Conservation (phyloP, 2,329 filamentous ascomycete genomes). For the Colletotrichum simmondsii region DNA sequence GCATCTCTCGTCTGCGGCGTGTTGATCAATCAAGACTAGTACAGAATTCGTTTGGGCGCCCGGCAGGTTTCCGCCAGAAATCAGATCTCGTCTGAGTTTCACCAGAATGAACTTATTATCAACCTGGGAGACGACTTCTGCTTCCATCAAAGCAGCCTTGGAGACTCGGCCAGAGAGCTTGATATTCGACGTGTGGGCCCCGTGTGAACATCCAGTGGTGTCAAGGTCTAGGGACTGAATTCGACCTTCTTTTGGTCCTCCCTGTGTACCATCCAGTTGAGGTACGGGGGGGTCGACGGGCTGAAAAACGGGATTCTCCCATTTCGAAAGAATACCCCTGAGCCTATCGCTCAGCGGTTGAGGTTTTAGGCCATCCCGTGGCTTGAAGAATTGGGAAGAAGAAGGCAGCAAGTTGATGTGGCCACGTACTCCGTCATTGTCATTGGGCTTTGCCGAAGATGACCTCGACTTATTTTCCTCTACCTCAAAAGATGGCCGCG, state of each 20-base stretch:
- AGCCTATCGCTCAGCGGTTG: conserved; percentile 63
- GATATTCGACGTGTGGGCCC: conserved; percentile 2
- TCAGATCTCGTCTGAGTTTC: conserved; percentile 54
- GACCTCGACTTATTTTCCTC: neutral
- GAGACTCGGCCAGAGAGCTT: conserved; percentile 63
- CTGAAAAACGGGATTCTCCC: conserved; percentile 84
- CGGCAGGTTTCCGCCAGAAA: neutral
- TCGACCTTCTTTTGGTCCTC: conserved; percentile 22
- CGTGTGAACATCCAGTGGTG: neutral
- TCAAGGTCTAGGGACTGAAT: neutral
- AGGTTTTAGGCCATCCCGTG: conserved; percentile 30
- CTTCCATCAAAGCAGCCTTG: conserved; percentile 67
- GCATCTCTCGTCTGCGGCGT: conserved; percentile 91
- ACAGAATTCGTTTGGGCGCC: conserved; percentile 51
- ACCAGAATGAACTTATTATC: conserved; percentile 90
- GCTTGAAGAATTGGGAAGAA: conserved; percentile 18
- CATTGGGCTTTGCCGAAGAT: too few species aligned
- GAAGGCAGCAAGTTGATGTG: neutral
- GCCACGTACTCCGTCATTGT: neutral
- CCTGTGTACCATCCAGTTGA: conserved; percentile 41
- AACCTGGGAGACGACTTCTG: conserved; percentile 82
- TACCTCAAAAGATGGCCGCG: neutral
- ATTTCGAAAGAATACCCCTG: conserved; percentile 67
- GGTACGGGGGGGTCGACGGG: conserved; percentile 57
- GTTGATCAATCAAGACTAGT: conserved; percentile 88